Percentiles rank a stretch among this genome's conserved stretches.
These are phyloP conservation scores for Daldinia vernicosa DNA, from an alignment of 495 filamentous ascomycete species.

Conservation along the genomic window DNA sequence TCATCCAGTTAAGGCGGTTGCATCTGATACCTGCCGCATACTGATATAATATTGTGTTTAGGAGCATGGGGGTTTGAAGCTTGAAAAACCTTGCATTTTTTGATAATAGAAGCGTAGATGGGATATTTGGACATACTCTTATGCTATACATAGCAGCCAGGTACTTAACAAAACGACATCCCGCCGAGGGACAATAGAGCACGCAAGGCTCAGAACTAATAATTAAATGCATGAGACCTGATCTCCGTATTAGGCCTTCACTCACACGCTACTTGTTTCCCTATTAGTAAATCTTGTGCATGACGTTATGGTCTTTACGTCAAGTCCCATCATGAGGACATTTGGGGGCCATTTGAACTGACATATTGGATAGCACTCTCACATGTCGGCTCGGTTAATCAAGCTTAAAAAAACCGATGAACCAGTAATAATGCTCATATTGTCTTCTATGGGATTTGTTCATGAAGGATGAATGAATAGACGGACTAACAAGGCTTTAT, in stretches of 20 bases:
- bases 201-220: conserved; percentile 26
- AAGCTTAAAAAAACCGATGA: neutral
- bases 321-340: neutral
- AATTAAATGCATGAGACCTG: conserved; percentile 29
- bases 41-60: conserved; percentile 28
- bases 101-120: conserved; percentile 25
- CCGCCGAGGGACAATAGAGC: conserved; percentile 14
- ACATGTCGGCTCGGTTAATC: conserved; percentile 16
- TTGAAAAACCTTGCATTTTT: conserved; percentile 28
- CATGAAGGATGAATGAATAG: conserved; percentile 4
- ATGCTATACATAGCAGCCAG: conserved; percentile 22
- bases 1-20: conserved; percentile 7
- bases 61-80: conserved; percentile 25
- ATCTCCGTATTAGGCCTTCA: neutral
- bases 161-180: conserved; percentile 28
- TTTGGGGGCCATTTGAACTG: neutral
- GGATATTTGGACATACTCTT: conserved; percentile 27
- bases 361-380: conserved; percentile 1
- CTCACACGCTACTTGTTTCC: neutral
- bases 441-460: conserved; percentile 12
- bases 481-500: neutral
- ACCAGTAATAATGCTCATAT: neutral
- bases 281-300: neutral
- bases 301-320: neutral
- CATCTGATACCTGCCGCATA: conserved; percentile 6